Evolutionary conservation across 306 rosid genomes (phyloP), one percentile per base, ranked within the genome.

Genomic region (Styphnolobium japonicum): DNA sequence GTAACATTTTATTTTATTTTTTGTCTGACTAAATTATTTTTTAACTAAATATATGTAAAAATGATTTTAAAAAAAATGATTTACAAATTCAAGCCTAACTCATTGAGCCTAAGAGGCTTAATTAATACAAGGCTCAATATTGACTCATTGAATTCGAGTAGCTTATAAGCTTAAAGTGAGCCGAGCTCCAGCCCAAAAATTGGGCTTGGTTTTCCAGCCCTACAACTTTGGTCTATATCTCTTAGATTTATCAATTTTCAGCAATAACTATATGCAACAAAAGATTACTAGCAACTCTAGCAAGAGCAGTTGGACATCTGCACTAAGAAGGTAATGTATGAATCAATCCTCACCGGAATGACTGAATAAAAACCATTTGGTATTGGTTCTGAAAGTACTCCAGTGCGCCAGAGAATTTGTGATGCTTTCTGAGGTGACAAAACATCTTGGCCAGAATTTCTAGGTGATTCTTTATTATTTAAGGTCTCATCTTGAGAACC

Each of bases 291-390:
- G 25, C 37, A 52, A 51, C n/a, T 8, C 36, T 57, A 72, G 57
- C 33, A 67, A 31, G 27, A 45, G 67, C n/a, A 60, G 79, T 34
- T 37, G 70, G 66, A 80, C 67, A 57, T 78, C 52, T 33, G 40
- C 66, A 75, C 15, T 45, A 27, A 68, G 68, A 74, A 69, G 73
- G 58, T 25, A 72, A 61, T 33, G 51, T 23, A 71, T 46, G 68
- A 55, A 77, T 49, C 29, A 66, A 58, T 18, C 48, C 94, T 86
- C 90, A 95, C 99, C 89, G 86, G 98, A 83, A 95, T 80, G 64
- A 93, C 88, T 69, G 96, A 95, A 80, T 95, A 95, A 85, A 95
- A 95, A 74, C 99, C 98, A 85, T 91, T 90, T 72, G 99, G 99
- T 77, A 95, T 95, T 9, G 93, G 92, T 78, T 90, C 96, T 53